These are phyloP conservation scores for Leptographium galeiforme DNA, from an alignment of 2,329 filamentous ascomycete species.

Conservation along the genomic window DNA sequence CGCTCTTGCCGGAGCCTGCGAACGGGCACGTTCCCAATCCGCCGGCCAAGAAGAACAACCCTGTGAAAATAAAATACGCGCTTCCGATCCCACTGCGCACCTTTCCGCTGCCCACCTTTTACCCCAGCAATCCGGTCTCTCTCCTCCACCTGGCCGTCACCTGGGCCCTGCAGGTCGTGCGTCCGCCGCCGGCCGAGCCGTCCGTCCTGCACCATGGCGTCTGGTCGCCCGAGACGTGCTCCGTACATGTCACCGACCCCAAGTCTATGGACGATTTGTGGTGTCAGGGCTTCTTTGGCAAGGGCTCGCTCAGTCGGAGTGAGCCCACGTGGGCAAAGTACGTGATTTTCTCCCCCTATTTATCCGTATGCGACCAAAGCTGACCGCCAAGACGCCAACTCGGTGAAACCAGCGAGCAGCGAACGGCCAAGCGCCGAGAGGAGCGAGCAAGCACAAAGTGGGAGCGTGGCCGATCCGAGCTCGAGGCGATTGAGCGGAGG, in stretches of 20 bases:
- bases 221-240: conserved; percentile 71
- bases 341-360: not conserved
- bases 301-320: conserved; percentile 82
- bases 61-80: conserved; percentile 43
- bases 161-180: conserved; percentile 61
- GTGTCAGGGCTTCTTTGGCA: conserved; percentile 97
- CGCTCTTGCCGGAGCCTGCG: not conserved
- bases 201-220: conserved; percentile 54
- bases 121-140: conserved; percentile 86
- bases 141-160: conserved; percentile 66
- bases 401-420: conserved; percentile 58
- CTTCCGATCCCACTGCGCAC: conserved; percentile 68
- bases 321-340: conserved; percentile 80
- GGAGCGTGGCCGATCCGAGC: conserved; percentile 78
- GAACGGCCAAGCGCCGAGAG: conserved; percentile 61
- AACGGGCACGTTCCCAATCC: not conserved
- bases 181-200: conserved; percentile 52
- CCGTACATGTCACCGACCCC: conserved; percentile 70
- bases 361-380: too few relatives aligned
- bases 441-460: conserved; percentile 78
- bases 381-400: not conserved
- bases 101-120: conserved; percentile 74
- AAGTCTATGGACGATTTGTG: conserved; percentile 69
- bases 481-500: conserved; percentile 68
- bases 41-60: conserved; percentile 3